phyloP scores from a whole-genome alignment of 257 asterid genomes.

The Ophiorrhiza pumila region DNA sequence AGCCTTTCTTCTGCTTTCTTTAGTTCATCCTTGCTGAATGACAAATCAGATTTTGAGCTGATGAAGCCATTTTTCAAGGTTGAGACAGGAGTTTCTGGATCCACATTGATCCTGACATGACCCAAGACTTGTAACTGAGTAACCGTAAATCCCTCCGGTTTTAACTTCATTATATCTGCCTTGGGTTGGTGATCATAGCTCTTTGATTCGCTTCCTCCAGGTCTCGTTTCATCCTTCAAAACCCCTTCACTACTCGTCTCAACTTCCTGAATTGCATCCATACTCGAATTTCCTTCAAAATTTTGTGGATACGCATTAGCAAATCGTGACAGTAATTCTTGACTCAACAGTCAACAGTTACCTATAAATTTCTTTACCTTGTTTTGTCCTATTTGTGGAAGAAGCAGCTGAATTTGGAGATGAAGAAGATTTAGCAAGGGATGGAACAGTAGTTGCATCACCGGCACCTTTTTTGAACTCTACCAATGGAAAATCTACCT shows the following conservation, averaged over 20 bases:
- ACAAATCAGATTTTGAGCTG: slow-evolving; percentile 39
- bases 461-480: slow-evolving; percentile 9
- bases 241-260: slow-evolving; percentile 46
- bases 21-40: slow-evolving; percentile 64
- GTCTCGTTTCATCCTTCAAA: slow-evolving; percentile 11
- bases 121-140: slow-evolving; percentile 57
- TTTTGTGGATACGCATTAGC: not conserved
- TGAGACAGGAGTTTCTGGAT: slow-evolving; percentile 64
- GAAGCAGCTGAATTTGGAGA: slow-evolving; percentile 42
- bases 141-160: slow-evolving; percentile 24
- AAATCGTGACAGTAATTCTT: not conserved
- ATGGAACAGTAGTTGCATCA: not conserved
- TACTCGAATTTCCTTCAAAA: slow-evolving; percentile 28
- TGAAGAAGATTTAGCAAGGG: not conserved
- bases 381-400: slow-evolving; percentile 33
- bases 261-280: slow-evolving; percentile 65
- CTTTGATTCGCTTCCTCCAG: not conserved
- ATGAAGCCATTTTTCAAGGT: slow-evolving; percentile 46
- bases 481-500: slow-evolving; percentile 45
- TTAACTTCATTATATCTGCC: slow-evolving; percentile 11
- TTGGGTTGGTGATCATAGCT: not conserved
- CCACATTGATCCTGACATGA: slow-evolving; percentile 60
- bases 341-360: not conserved
- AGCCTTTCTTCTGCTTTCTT: slow-evolving; percentile 54
- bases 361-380: slow-evolving; percentile 33